Evolutionary conservation across 2,329 filamentous ascomycete genomes (phyloP).

Genomic region (Xylariaceae sp.): DNA sequence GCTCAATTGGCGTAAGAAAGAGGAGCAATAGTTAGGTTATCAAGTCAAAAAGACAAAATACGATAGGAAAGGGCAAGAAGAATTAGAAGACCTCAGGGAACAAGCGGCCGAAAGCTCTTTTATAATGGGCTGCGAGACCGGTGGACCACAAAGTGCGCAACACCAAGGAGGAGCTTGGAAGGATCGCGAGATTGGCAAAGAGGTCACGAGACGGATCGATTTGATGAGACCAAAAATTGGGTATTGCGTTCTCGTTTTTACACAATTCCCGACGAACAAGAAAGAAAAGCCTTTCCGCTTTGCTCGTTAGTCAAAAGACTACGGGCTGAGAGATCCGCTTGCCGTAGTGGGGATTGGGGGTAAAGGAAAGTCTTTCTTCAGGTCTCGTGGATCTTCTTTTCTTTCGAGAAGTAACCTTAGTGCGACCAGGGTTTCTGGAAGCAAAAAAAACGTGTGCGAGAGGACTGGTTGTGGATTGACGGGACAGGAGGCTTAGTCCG

Average conservation of each 20-base stretch:
- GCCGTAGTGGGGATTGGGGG: conserved; percentile 16
- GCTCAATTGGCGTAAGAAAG: conserved; percentile 2
- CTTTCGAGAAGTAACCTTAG: no score
- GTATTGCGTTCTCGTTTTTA: conserved; percentile 11
- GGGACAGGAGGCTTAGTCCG: neutral
- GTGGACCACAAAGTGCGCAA: no score
- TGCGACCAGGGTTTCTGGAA: conserved; percentile 17
- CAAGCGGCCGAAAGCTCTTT: no score
- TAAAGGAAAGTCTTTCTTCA: no score
- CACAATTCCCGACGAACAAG: conserved; percentile 10
- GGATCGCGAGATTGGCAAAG: conserved; percentile 18
- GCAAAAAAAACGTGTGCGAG: conserved; percentile 12
- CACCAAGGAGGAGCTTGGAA: conserved; percentile 13
- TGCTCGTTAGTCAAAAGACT: conserved; percentile 12
- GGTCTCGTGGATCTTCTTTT: conserved; percentile 19
- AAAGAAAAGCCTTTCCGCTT: conserved; percentile 12
- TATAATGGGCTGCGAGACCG: conserved; percentile 16
- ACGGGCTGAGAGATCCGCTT: conserved; percentile 19
- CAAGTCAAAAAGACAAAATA: conserved; percentile 7
- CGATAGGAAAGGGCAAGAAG: conserved; percentile 10
- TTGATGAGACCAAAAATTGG: conserved; percentile 22
- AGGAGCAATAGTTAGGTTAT: conserved; percentile 4
- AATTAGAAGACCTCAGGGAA: no score
- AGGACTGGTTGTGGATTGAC: neutral
- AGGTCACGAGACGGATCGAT: conserved; percentile 16